Base-by-base conservation (phyloP, 495 filamentous ascomycete genomes). In the Aspergillus biplanus region DNA sequence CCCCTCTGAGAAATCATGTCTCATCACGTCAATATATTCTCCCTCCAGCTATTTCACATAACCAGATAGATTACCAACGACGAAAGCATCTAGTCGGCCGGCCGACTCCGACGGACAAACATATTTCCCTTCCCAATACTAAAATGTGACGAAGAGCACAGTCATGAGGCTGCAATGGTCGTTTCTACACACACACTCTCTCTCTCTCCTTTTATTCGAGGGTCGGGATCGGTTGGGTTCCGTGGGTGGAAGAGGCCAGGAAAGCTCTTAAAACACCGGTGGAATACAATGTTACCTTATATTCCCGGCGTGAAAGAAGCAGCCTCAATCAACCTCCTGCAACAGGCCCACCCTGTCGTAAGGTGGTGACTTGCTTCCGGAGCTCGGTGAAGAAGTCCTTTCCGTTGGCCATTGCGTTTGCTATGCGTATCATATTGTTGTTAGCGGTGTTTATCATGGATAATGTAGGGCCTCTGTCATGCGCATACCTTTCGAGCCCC, bases 341-440 rank as follows among this genome's bases (percentile, higher is more conserved):
- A 21, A 76, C 73, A 65, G 68, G 73, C 6, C 68, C 76, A 39
- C 73, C 68, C 53, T 80, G 75, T 50, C 77, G 80, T 44, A 83
- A 58, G 9, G 72, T 53, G 9, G 80, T 73, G 5, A 84, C 66
- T 59, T 84, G 81, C 67, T 83, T 84, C 6, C 81, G 76, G 16
- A 85, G 75, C 61, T 84, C 83, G 56, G 82, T 65, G 60, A 81
- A 84, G 67, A 85, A 84, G 50, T 85, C 82, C 68, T 82, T 83
- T 9, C 82, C 81, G 59, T 76, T 84, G 7, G 75, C 79, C 83
- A 84, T 85, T 6, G 71, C 74, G 58, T 83, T 83, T 32, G 81
- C 83, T 85, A 65, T 39, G 75, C 33, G 53, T 16, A 50, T 32
- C 27, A 4, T 58, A 31, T 33, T 50, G 12, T 52, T 31, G 16